Evolutionary conservation across 1,284 basidiomycete species (phyloP), one percentile per base, ranked within the genome.

Genomic region (Ganoderma lingzhi): DNA sequence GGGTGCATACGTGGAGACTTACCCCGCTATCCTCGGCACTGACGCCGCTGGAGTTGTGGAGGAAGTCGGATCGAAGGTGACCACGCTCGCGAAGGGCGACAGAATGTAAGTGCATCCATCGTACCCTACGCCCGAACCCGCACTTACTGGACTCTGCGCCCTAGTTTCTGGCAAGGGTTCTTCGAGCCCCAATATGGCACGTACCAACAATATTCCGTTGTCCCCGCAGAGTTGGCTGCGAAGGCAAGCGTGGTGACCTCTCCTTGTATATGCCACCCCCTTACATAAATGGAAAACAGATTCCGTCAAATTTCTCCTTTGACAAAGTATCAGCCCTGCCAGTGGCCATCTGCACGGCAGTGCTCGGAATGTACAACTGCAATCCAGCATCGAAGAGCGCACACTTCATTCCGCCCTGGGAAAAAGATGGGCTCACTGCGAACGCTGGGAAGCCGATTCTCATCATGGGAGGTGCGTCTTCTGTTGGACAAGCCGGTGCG

Each of bases 1-100:
- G 59, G 80, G 76, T 0, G 70, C 77, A 45, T 76, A 79, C 67
- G 71, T 79, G 35, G 75, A 78, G 56, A 76, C 76, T 30, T 84
- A 80, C 64, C 83, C 87, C 17, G 80, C 82, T 8, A 78, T 87
- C 5, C 77, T 88, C 14, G 91, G 91, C 14, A 83, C 80, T 15
- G 91, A 92, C 75, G 84, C 84, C 62, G 84, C 85, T 45, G 90
- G 91, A 9, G 79, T 84, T 4, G 85, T 91, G 30, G 84, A 84
- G 30, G 80, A 83, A 62, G 76, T 90, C 51, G 89, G 89, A 4
- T 81, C 82, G 64, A 85, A 83, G 0, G 88, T 90, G 15, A 80
- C 80, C 2, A 78, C 80, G 56, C 82, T 90, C 75, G 78, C 81
- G 63, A 83, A 85, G 55, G 90, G 90, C 4, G 88, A 91, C 76